phyloP scores from a whole-genome alignment of 805 yeast genomes.

The Schwanniomyces occidentalis region DNA sequence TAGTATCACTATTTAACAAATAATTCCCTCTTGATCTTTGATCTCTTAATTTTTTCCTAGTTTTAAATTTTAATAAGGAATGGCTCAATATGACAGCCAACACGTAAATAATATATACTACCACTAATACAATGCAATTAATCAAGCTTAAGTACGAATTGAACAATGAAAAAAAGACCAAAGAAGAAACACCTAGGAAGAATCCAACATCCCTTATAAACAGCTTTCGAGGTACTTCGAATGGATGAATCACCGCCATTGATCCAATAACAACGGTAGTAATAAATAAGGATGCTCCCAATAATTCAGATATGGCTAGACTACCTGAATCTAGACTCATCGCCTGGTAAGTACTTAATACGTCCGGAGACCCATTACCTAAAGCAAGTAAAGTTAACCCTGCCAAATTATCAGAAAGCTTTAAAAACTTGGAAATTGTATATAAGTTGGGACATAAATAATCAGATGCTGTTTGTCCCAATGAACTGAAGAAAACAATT shows the following conservation, averaged over 20 bases:
- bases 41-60: slow-evolving; percentile 15
- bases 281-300: slow-evolving; percentile 87
- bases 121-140: slow-evolving; percentile 60
- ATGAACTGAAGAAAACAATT: slow-evolving; percentile 51
- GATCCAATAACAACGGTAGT: slow-evolving; percentile 78
- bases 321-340: slow-evolving; percentile 69
- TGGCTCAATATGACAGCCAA: slow-evolving; percentile 38
- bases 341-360: slow-evolving; percentile 81
- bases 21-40: slow-evolving; percentile 24
- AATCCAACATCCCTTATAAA: slow-evolving; percentile 65
- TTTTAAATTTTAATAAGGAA: slow-evolving; percentile 15
- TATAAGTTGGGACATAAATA: slow-evolving; percentile 78
- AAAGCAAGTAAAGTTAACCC: slow-evolving; percentile 87
- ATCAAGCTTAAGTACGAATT: slow-evolving; percentile 55
- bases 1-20: slow-evolving; percentile 3
- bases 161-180: slow-evolving; percentile 52
- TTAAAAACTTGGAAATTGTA: slow-evolving; percentile 58
- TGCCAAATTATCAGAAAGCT: slow-evolving; percentile 72
- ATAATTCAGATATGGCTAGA: slow-evolving; percentile 84
- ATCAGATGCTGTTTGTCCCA: slow-evolving; percentile 82
- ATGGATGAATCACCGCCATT: slow-evolving; percentile 69
- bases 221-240: slow-evolving; percentile 48
- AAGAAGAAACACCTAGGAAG: slow-evolving; percentile 50
- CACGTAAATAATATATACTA: slow-evolving; percentile 61
- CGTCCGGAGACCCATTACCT: slow-evolving; percentile 93